Evolutionary conservation across 164 flowering plant genomes (phyloP).

Genomic region (Vitis rupestris): DNA sequence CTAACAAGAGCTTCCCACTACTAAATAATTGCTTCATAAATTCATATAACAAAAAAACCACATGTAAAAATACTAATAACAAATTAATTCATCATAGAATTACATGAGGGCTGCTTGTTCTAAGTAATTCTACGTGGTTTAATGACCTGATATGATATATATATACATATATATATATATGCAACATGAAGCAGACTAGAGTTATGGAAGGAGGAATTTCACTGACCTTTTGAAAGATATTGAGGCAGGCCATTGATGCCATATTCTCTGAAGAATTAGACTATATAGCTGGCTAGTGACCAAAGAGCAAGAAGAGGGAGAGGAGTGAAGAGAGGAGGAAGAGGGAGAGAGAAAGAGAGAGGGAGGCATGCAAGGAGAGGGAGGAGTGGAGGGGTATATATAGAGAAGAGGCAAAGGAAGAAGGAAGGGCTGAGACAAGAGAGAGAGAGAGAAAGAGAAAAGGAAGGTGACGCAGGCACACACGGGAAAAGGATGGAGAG

Average conservation of each 20-base stretch:
- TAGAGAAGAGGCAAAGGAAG: neutral
- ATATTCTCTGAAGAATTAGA: neutral
- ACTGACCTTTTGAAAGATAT: slow-evolving; percentile 16
- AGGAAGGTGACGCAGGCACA: neutral
- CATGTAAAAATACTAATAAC: too few species aligned
- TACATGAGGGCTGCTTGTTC: too few species aligned
- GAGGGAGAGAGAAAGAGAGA: neutral
- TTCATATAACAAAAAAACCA: neutral
- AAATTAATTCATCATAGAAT: too few species aligned
- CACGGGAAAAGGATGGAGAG: neutral
- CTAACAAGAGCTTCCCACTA: neutral
- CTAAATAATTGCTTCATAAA: neutral
- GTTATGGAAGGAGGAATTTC: neutral
- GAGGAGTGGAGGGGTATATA: too few species aligned
- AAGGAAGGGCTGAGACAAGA: neutral
- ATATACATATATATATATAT: too few species aligned
- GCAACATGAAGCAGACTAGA: too few species aligned
- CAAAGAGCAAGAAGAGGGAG: neutral
- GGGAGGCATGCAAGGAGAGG: neutral
- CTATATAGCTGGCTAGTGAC: neutral
- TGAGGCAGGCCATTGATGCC: slow-evolving; percentile 17
- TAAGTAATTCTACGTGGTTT: too few species aligned
- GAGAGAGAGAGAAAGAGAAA: slow-evolving; percentile 4
- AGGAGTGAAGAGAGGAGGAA: neutral
- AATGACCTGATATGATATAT: too few species aligned